Conservation (phyloP, 129 eudicot species). For the Flaveria trinervia region DNA sequence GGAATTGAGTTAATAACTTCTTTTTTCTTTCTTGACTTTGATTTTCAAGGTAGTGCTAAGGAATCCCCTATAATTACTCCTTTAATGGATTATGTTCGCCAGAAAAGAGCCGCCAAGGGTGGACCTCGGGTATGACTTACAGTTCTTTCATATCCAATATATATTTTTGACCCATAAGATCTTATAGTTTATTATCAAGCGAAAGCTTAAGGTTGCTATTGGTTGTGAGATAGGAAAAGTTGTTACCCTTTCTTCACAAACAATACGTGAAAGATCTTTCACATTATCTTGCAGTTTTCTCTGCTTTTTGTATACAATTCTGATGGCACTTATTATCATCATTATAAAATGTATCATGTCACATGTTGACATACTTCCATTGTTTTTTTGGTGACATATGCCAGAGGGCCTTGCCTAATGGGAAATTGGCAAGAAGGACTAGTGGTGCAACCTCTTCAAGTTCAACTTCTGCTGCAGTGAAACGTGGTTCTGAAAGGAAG, state of each 20-base stretch:
- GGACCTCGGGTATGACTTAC: constrained; percentile 68
- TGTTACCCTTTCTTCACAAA: background rate
- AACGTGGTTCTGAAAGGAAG: constrained; percentile 64
- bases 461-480: constrained; percentile 54
- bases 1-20: background rate
- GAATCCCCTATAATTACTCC: constrained; percentile 80
- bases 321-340: constrained; percentile 3
- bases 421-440: constrained; percentile 58
- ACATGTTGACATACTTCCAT: constrained; percentile 5
- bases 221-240: background rate
- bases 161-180: constrained; percentile 17
- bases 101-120: constrained; percentile 88
- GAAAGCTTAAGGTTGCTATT: constrained; percentile 17
- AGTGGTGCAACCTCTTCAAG: constrained; percentile 58
- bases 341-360: background rate
- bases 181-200: background rate
- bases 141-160: background rate
- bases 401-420: constrained; percentile 61
- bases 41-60: constrained; percentile 64
- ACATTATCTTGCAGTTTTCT: constrained; percentile 15
- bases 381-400: constrained; percentile 25
- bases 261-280: background rate
- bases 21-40: constrained; percentile 12
- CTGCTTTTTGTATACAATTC: constrained; percentile 14
- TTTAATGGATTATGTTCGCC: constrained; percentile 83